phyloP scores from a whole-genome alignment of 306 rosid species.

The Parietaria judaica region DNA sequence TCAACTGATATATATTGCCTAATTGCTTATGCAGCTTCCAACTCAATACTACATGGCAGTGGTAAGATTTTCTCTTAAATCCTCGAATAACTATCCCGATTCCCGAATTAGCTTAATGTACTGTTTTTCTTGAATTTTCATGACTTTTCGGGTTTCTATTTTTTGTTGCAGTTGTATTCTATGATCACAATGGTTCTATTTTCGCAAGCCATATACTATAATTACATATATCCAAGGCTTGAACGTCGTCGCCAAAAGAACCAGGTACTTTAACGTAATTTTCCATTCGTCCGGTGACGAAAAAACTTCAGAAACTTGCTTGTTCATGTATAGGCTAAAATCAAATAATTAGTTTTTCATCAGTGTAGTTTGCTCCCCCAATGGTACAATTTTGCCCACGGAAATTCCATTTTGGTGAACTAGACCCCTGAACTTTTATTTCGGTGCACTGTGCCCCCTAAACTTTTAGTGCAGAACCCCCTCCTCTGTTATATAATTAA shows the following conservation, averaged over 20 bases:
- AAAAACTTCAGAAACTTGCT: background rate
- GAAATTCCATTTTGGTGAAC: too few species aligned
- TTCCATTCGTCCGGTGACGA: background rate
- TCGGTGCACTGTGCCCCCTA: too few species aligned
- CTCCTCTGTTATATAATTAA: too few species aligned
- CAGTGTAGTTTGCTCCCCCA: too few species aligned
- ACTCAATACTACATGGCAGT: constrained; percentile 72
- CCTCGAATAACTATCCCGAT: background rate
- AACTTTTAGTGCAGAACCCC: too few species aligned
- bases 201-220: constrained; percentile 53
- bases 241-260: constrained; percentile 26
- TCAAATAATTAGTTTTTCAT: too few species aligned
- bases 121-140: constrained; percentile 9
- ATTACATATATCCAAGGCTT: constrained; percentile 39
- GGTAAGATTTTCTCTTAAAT: constrained; percentile 43
- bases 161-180: constrained; percentile 57
- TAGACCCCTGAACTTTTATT: too few species aligned
- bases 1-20: constrained; percentile 20
- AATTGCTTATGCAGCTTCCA: constrained; percentile 64
- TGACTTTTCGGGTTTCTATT: background rate
- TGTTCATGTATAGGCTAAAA: background rate
- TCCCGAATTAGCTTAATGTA: background rate
- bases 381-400: too few species aligned
- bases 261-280: constrained; percentile 30
- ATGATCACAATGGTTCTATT: constrained; percentile 42